Base-by-base conservation (phyloP, 495 filamentous ascomycete species). In the Daldinia decipiens region DNA sequence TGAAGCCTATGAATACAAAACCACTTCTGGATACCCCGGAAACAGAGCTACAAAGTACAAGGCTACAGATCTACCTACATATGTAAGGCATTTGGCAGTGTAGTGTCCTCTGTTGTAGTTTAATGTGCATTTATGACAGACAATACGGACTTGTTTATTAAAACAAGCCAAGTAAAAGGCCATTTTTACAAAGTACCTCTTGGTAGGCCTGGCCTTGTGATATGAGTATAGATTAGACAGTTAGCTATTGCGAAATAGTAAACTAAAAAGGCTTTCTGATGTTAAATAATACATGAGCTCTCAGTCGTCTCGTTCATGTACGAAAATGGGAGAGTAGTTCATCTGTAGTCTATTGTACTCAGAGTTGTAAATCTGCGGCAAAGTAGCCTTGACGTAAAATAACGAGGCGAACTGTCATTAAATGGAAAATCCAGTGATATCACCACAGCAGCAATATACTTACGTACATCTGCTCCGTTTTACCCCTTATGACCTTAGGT, bases 41-140 rank as follows among this genome's bases (percentile, higher is more conserved):
- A 47, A 47, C 43, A 47, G 19, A 12, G 43, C 7, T 47, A 47
- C 43, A 47, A 21, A 47, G 43, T 47, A 47, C 43, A 47, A 47
- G 24, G 43, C 21, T 24, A 24, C 43, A 47, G 24, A 40, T 1
- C 9, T 34, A 47, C 6, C 1, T 21, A 47, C 43, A 11, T 21
- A 47, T 3, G 19, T 47, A 24, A 13, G 9, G 2, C n/a, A 21
- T 11, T 21, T 5, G 21, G 11, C 19, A 5, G 4, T 19, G 7
- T 45, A 7, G 2, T 43, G 3, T n/a, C n/a, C 39, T 7, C 6
- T 8, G 2, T 43, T 19, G 19, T 3, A 47, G 3, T 5, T 12
- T 24, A 47, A 3, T 24, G 9, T 24, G 19, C 9, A 47, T 2
- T 47, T 12, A 21, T 47, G 8, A 47, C 21, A 4, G 21, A 47